Evolutionary conservation across 306 rosid genomes (phyloP).

Genomic region (Dalbergia cultrata): DNA sequence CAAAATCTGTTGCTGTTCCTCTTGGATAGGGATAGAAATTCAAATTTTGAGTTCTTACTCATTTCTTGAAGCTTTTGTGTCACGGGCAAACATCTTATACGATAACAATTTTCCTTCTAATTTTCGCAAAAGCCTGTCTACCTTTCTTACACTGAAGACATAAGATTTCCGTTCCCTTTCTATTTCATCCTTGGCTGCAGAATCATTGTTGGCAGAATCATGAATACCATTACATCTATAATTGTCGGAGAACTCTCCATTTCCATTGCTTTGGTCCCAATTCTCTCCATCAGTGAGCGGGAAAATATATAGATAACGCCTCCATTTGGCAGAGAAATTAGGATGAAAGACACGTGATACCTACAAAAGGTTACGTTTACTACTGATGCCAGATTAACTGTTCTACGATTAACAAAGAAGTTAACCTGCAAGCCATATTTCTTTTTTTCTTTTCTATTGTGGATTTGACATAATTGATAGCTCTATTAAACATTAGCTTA

Average conservation of each 20-base stretch:
- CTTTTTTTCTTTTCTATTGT: slow-evolving; percentile 8
- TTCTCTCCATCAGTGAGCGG: slow-evolving; percentile 70
- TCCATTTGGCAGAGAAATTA: slow-evolving; percentile 95
- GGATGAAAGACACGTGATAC: slow-evolving; percentile 94
- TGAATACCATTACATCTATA: slow-evolving; percentile 40
- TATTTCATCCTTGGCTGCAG: slow-evolving; percentile 44
- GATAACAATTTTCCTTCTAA: slow-evolving; percentile 89
- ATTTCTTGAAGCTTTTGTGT: slow-evolving; percentile 95
- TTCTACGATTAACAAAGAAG: slow-evolving; percentile 28
- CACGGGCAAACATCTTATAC: slow-evolving; percentile 97
- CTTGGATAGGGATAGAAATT: slow-evolving; percentile 32
- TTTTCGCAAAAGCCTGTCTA: slow-evolving; percentile 69
- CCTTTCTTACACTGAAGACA: slow-evolving; percentile 70
- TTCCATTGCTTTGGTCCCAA: slow-evolving; percentile 46
- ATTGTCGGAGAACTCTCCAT: slow-evolving; percentile 49
- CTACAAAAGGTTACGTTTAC: slow-evolving; percentile 55
- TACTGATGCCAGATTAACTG: slow-evolving; percentile 32
- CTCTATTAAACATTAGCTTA: slow-evolving; percentile 33
- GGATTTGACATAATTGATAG: slow-evolving; percentile 24
- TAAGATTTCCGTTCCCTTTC: slow-evolving; percentile 59
- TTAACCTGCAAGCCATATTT: slow-evolving; percentile 33
- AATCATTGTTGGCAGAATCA: slow-evolving; percentile 32
- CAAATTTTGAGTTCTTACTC: slow-evolving; percentile 66
- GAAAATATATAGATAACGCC: slow-evolving; percentile 87
- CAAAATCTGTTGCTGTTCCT: not conserved